phyloP scores from a whole-genome alignment of 305 asterid species.

The Fraxinus paxiana region DNA sequence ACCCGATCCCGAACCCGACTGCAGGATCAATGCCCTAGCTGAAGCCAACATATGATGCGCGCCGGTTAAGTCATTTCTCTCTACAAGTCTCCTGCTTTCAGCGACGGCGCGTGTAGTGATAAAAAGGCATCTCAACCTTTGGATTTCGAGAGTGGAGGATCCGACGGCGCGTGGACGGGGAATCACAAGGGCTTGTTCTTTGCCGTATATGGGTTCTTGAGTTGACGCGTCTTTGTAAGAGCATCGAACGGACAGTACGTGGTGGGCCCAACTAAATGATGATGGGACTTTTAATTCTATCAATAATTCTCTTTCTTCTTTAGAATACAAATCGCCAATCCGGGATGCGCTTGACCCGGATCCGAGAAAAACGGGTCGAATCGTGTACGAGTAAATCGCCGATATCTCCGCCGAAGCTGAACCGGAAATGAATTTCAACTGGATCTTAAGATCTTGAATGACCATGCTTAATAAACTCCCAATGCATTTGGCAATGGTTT shows the following conservation, averaged over 20 bases:
- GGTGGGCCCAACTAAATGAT: slow-evolving; percentile 60
- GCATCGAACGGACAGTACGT: slow-evolving; percentile 75
- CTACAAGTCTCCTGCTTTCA: slow-evolving; percentile 58
- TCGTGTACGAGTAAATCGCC: slow-evolving; percentile 55
- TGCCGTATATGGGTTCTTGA: slow-evolving; percentile 53
- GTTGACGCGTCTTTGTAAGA: slow-evolving; percentile 84
- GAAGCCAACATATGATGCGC: slow-evolving; percentile 76
- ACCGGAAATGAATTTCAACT: slow-evolving; percentile 47
- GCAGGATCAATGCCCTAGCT: slow-evolving; percentile 66
- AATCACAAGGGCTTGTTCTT: slow-evolving; percentile 49
- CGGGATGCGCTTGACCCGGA: slow-evolving; percentile 62
- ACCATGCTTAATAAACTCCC: slow-evolving; percentile 43
- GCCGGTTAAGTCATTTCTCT: slow-evolving; percentile 55
- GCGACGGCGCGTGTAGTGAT: slow-evolving; percentile 84
- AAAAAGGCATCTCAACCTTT: slow-evolving; percentile 62
- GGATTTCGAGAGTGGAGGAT: slow-evolving; percentile 53
- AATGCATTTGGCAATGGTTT: slow-evolving; percentile 36
- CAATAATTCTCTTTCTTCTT: slow-evolving; percentile 73
- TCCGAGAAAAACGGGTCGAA: slow-evolving; percentile 53
- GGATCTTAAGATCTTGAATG: slow-evolving; percentile 56
- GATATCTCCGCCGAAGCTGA: slow-evolving; percentile 61
- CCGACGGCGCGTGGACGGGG: slow-evolving; percentile 79
- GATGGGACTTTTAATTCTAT: slow-evolving; percentile 78
- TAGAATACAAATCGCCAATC: slow-evolving; percentile 70
- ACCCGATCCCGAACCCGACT: slow-evolving; percentile 54